phyloP scores from a whole-genome alignment of 371 early-diverging fungal genomes.

The Batrachochytrium dendrobatidis region DNA sequence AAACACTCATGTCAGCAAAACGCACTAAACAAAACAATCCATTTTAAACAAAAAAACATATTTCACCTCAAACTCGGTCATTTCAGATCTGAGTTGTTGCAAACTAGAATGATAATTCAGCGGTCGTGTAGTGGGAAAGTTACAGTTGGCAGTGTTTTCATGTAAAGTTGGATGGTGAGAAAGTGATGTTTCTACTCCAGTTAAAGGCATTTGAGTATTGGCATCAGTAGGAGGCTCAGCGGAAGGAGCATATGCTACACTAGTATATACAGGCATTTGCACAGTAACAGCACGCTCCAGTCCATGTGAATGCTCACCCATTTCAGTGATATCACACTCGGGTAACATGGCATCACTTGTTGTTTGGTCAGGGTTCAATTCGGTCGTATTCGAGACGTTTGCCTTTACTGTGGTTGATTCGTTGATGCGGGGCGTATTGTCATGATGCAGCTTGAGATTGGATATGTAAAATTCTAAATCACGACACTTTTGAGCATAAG shows the following conservation, averaged over 20 bases:
- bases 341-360: not conserved
- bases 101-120: conserved; percentile 2
- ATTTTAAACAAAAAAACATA: not conserved
- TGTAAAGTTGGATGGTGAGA: not conserved
- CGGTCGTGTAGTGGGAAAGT: not conserved
- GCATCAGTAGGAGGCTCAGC: too few species aligned
- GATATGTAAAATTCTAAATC: conserved; percentile 13
- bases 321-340: conserved; percentile 1
- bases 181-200: not conserved
- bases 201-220: not conserved
- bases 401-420: not conserved
- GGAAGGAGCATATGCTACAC: too few species aligned
- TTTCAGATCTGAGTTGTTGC: conserved; percentile 6
- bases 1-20: not conserved
- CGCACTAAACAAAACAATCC: not conserved
- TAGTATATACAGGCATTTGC: too few species aligned
- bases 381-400: not conserved
- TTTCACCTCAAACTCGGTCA: conserved; percentile 14
- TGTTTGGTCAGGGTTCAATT: not conserved
- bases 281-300: too few species aligned
- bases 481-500: conserved; percentile 18
- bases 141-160: not conserved
- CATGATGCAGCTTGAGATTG: not conserved
- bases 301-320: not conserved
- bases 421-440: not conserved